phyloP scores from a whole-genome alignment of 805 yeast genomes.

The Candida awuae region DNA sequence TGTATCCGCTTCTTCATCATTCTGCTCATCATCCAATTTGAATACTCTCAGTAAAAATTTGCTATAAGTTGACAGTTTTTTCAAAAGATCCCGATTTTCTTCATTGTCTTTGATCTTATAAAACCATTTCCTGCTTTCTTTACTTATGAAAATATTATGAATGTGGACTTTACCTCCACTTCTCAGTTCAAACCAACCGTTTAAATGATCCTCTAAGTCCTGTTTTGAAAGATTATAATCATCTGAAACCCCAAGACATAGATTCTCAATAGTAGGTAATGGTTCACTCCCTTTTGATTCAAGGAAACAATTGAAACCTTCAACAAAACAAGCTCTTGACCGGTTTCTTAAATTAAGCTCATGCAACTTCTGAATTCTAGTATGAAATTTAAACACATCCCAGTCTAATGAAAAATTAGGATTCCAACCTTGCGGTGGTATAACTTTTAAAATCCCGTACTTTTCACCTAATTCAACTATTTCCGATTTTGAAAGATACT shows the following conservation, averaged over 20 bases:
- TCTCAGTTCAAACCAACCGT: conserved; percentile 13
- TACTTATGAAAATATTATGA: conserved; percentile 24
- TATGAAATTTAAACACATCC: conserved; percentile 50
- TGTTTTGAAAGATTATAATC: background rate
- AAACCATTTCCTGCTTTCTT: conserved; percentile 11
- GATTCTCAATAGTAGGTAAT: conserved; percentile 6
- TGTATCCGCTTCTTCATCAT: background rate
- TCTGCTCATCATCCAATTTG: background rate
- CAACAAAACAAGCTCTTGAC: conserved; percentile 52
- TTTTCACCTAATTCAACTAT: conserved; percentile 35
- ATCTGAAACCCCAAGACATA: conserved; percentile 12
- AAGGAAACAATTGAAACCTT: conserved; percentile 51
- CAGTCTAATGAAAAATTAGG: conserved; percentile 51
- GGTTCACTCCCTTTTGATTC: conserved; percentile 32
- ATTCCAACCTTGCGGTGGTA: conserved; percentile 46
- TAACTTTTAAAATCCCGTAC: conserved; percentile 45
- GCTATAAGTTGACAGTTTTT: conserved; percentile 3
- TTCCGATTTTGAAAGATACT: conserved; percentile 36
- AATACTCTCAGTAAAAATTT: conserved; percentile 1
- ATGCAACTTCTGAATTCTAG: conserved; percentile 58
- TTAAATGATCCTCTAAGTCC: conserved; percentile 4
- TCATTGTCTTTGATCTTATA: conserved; percentile 4
- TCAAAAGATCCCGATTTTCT: background rate
- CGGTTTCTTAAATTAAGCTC: conserved; percentile 59
- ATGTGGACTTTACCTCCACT: conserved; percentile 22